Percentiles rank a stretch among this genome's conserved stretches.
phyloP scores from a whole-genome alignment of 176 grass and related monocot genomes.

The Thinopyrum elongatum region DNA sequence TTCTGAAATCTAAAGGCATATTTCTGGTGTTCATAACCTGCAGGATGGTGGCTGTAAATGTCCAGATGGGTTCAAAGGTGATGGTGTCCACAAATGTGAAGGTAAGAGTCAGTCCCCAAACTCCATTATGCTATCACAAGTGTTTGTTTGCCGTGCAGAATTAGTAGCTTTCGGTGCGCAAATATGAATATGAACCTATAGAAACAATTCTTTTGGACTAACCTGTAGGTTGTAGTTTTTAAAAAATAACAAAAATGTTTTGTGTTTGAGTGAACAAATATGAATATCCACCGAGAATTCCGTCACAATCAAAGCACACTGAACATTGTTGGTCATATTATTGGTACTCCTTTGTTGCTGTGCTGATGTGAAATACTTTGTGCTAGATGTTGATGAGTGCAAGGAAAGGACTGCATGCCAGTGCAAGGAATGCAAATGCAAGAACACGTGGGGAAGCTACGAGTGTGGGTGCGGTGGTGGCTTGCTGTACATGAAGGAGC shows the following conservation, averaged over 20 bases:
- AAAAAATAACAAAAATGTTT: not conserved
- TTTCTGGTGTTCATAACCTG: conserved; percentile 14
- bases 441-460: conserved; percentile 90
- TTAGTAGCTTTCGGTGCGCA: not conserved
- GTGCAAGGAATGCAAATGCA: conserved; percentile 87
- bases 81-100: conserved; percentile 73
- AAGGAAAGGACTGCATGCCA: conserved; percentile 75
- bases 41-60: conserved; percentile 94
- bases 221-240: not conserved
- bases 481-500: conserved; percentile 86
- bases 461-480: conserved; percentile 71
- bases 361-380: conserved; percentile 24
- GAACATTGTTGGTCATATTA: not conserved
- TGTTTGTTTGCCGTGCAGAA: not conserved
- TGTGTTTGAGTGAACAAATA: not conserved
- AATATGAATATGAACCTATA: not conserved
- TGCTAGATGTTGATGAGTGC: conserved; percentile 91
- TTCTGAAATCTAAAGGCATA: not conserved
- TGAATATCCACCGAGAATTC: not conserved
- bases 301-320: not conserved
- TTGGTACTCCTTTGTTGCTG: too few relatives aligned
- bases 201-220: not conserved
- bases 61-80: conserved; percentile 78
- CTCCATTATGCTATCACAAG: not conserved
- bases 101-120: conserved; percentile 31